Conservation (phyloP, 805 yeast genomes). For the Candida hispaniensis region DNA sequence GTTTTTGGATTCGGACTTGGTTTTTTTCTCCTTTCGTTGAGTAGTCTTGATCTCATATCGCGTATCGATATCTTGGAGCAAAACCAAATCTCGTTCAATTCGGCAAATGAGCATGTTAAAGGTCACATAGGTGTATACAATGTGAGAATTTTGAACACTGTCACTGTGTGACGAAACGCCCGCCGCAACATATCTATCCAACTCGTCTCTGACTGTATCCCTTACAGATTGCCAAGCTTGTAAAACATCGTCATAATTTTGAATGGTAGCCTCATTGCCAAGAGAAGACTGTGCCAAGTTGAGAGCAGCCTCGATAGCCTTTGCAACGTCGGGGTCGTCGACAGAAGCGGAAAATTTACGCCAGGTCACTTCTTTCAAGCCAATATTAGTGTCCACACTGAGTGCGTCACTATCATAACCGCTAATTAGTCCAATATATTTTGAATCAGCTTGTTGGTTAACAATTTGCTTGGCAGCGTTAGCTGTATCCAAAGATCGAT, state of each 20-base stretch:
- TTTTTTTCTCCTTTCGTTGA: conserved; percentile 16
- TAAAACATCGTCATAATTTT: conserved; percentile 46
- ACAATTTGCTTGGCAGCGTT: conserved; percentile 33
- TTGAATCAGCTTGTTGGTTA: conserved; percentile 2
- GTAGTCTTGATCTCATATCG: conserved; percentile 9
- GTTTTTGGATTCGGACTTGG: conserved; percentile 17
- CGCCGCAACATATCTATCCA: conserved; percentile 35
- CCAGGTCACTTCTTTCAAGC: conserved; percentile 43
- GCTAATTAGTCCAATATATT: conserved; percentile 34
- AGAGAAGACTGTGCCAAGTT: conserved; percentile 19
- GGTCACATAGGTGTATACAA: conserved; percentile 62
- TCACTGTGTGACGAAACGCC: conserved; percentile 33
- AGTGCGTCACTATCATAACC: conserved; percentile 27
- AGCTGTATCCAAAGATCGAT: conserved; percentile 38
- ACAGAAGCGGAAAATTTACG: conserved; percentile 53
- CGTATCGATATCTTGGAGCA: conserved; percentile 24
- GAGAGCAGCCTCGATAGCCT: conserved; percentile 26
- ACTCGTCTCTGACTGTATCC: conserved; percentile 45
- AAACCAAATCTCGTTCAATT: conserved; percentile 56
- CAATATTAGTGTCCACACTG: conserved; percentile 21
- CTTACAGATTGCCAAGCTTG: conserved; percentile 61
- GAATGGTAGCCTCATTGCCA: conserved; percentile 32
- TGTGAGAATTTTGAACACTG: conserved; percentile 58
- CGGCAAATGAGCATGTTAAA: conserved; percentile 57
- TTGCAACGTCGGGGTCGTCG: conserved; percentile 62